Conservation (phyloP, 192 early-diverging fungal genomes). For the Coemansia sp. region DNA sequence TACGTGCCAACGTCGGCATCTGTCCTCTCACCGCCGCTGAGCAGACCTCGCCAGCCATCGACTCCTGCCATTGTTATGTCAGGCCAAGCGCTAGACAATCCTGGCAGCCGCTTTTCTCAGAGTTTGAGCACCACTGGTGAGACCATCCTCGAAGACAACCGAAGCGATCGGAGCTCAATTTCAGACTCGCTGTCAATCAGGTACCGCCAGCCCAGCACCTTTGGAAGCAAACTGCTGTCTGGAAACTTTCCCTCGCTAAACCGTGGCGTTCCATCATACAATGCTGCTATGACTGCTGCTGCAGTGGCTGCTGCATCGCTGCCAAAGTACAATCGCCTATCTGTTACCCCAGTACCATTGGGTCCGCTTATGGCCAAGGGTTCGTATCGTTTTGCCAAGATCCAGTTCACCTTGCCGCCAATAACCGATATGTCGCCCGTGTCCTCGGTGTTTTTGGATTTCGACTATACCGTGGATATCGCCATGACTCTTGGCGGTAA, state of each 20-base stretch:
- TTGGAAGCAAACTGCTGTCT: constrained; percentile 8
- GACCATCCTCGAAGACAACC: constrained; percentile 26
- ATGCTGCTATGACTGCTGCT: constrained; percentile 1
- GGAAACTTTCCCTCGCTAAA: constrained; percentile 26
- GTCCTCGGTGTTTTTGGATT: constrained; percentile 51
- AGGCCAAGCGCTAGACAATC: background rate
- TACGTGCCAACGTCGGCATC: background rate
- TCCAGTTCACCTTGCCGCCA: constrained; percentile 45
- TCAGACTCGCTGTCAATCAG: constrained; percentile 46
- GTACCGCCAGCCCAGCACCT: constrained; percentile 25
- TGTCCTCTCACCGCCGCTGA: background rate
- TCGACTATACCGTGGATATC: constrained; percentile 51
- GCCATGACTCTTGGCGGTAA: constrained; percentile 42
- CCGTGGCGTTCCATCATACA: constrained; percentile 17
- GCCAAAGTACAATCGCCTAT: constrained; percentile 19
- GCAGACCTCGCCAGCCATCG: background rate
- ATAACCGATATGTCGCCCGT: constrained; percentile 48
- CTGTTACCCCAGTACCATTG: constrained; percentile 34
- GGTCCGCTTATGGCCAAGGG: constrained; percentile 43
- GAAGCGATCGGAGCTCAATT: constrained; percentile 49
- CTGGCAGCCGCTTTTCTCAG: constrained; percentile 29
- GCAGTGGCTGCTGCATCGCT: background rate
- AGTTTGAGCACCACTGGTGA: constrained; percentile 21
- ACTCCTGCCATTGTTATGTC: background rate
- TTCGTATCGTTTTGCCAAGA: constrained; percentile 52